phyloP scores from a whole-genome alignment of 305 asterid species.

The Fraxinus sp. region DNA sequence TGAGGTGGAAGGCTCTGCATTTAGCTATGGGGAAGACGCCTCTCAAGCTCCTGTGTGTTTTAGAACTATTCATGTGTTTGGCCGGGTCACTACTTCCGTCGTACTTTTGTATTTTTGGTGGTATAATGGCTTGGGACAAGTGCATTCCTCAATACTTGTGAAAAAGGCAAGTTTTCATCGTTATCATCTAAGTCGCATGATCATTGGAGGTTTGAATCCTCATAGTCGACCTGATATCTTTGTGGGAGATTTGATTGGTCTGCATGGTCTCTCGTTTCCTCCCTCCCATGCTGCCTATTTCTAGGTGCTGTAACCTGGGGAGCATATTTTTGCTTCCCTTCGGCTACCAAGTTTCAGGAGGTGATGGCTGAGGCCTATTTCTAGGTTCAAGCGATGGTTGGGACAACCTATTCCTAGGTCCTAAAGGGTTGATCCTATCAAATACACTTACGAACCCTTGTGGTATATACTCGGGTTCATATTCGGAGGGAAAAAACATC shows the following conservation, averaged over 20 bases:
- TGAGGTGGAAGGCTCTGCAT: too few relatives aligned
- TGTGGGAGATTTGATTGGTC: background rate
- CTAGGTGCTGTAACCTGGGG: too few relatives aligned
- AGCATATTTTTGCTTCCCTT: too few relatives aligned
- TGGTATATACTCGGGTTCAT: too few relatives aligned
- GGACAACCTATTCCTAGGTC: too few relatives aligned
- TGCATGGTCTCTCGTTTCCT: background rate
- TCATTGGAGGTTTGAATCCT: background rate
- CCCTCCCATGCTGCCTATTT: background rate
- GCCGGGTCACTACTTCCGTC: background rate
- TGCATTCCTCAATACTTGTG: background rate
- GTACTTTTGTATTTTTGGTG: background rate
- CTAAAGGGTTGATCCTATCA: too few relatives aligned
- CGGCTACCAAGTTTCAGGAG: too few relatives aligned
- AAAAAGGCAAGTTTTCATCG: background rate
- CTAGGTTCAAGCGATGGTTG: too few relatives aligned
- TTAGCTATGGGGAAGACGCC: too few relatives aligned
- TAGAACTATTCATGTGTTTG: background rate
- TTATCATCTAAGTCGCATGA: background rate
- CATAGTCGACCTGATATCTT: background rate
- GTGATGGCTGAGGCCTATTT: too few relatives aligned
- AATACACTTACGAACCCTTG: too few relatives aligned
- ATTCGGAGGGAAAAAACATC: too few relatives aligned
- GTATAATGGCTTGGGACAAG: background rate
- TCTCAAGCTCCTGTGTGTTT: background rate